A percentile compares a stretch with the other conserved stretches of the same genome.
Conservation (phyloP, 2,329 filamentous ascomycete genomes). For the Aspergillus udagawae region DNA sequence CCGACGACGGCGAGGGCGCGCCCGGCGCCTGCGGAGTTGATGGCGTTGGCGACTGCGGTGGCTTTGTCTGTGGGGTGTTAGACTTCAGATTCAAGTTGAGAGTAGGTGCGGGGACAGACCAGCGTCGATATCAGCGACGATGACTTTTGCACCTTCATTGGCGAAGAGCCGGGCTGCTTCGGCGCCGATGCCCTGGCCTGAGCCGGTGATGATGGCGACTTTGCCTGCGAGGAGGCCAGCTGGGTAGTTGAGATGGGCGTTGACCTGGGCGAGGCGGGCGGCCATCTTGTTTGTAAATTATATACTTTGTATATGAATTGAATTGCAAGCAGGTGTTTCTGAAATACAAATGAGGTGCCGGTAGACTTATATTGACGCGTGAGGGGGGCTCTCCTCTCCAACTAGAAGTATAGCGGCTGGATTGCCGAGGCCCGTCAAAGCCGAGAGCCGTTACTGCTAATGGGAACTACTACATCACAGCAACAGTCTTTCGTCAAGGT, state of each 20-base stretch:
- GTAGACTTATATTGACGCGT: slow-evolving; percentile 7
- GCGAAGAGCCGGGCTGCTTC: slow-evolving; percentile 79
- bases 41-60: slow-evolving; percentile 61
- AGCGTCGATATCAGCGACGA: slow-evolving; percentile 78
- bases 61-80: slow-evolving; percentile 57
- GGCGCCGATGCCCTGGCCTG: slow-evolving; percentile 82
- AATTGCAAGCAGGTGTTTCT: not conserved
- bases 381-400: not conserved
- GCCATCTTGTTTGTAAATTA: slow-evolving; percentile 31
- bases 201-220: slow-evolving; percentile 81
- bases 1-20: slow-evolving; percentile 70
- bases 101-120: slow-evolving; percentile 43
- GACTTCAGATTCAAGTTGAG: not conserved
- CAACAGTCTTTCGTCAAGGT: no score
- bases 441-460: slow-evolving; percentile 5
- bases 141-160: slow-evolving; percentile 80
- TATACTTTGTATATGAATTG: not conserved
- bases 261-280: slow-evolving; percentile 64
- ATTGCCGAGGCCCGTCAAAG: slow-evolving; percentile 8
- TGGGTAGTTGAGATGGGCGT: slow-evolving; percentile 76
- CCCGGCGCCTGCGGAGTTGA: slow-evolving; percentile 61
- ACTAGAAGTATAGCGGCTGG: slow-evolving; percentile 5
- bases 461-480: no score
- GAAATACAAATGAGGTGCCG: not conserved
- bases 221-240: slow-evolving; percentile 74